Percentiles rank a stretch among this genome's conserved stretches.
Conservation (phyloP, 2,329 filamentous ascomycete species). For the Setomelanomma holmii region DNA sequence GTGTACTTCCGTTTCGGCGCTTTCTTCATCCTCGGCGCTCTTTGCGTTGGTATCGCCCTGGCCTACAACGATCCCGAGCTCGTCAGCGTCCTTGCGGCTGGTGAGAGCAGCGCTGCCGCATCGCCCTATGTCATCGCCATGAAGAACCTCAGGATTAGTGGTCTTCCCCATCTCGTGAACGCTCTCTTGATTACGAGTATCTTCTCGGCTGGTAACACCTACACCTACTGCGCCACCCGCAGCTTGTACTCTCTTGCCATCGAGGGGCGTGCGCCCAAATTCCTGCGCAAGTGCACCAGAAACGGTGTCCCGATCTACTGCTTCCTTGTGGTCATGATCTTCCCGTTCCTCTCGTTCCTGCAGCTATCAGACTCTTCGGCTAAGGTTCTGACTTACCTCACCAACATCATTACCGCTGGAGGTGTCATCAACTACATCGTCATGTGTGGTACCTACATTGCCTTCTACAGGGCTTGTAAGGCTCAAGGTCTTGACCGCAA, state of each 20-base stretch:
- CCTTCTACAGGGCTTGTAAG: constrained; percentile 61
- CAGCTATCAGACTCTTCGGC: constrained; percentile 71
- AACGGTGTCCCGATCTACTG: constrained; percentile 77
- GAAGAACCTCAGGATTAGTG: constrained; percentile 59
- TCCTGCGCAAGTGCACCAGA: constrained; percentile 66
- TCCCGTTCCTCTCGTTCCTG: constrained; percentile 76
- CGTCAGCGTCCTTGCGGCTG: constrained; percentile 56
- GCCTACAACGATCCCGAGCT: constrained; percentile 77
- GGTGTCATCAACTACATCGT: constrained; percentile 59
- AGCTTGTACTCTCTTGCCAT: constrained; percentile 61
- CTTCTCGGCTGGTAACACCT: constrained; percentile 64
- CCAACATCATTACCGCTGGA: constrained; percentile 74
- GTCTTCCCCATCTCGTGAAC: constrained; percentile 66
- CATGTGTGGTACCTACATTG: constrained; percentile 66
- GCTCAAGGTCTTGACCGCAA: constrained; percentile 58
- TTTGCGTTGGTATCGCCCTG: constrained; percentile 54
- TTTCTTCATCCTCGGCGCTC: constrained; percentile 56
- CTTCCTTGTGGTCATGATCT: constrained; percentile 68
- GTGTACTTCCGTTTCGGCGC: constrained; percentile 55
- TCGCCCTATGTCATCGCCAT: constrained; percentile 71
- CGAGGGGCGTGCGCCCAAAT: constrained; percentile 60
- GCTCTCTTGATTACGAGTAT: constrained; percentile 62
- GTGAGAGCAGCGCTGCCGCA: constrained; percentile 56
- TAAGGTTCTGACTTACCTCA: constrained; percentile 75
- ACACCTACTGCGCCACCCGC: constrained; percentile 62